Base-by-base conservation (phyloP, 2,329 filamentous ascomycete genomes). In the Cordyceps pruinosa region DNA sequence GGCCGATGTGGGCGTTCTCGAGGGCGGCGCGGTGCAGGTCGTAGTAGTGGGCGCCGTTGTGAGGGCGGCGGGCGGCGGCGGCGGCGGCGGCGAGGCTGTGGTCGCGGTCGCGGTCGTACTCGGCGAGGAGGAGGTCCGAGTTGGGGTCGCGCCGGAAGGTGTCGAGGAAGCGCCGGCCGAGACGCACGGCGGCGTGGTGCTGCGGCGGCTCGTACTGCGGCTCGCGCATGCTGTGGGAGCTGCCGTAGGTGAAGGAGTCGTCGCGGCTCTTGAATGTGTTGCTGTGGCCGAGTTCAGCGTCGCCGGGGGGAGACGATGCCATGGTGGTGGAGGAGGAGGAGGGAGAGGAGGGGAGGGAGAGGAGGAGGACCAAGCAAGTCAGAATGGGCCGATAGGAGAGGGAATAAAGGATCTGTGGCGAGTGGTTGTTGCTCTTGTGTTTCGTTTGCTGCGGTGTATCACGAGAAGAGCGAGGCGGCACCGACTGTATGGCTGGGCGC, bases 1-100 rank as follows among this genome's bases (percentile, higher is more conserved):
- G 78, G 8, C 87, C 84, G 46, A 89, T 87, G 62, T 86, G 80
- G 4, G 89, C 88, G 2, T 90, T 92, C 67, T 91, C 86, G 62
- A 90, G 73, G 67, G 89, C 80, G 48, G 82, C 84, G 63, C 73
- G 72, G 28, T 75, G 77, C 52, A 84, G 62, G 64, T 84, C 81
- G 63, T 79, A 84, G 66, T 80, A 80, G 58, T 81, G 77, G 2
- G 72, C 65, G 56, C 72, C 73, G 60, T 73, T 70, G 59, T 73
- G 68, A 23, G 64, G 61, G 62, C 58, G 60, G 23, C 46, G 57
- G 34, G 70, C 68, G 59, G 23, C 21, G 35, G 25, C 26, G 6
- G 51, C n/a, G n/a, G n/a, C n/a, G n/a, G n/a, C n/a, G n/a, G n/a
- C n/a, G n/a, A n/a, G n/a, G n/a, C n/a, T n/a, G n/a, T n/a, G n/a